Evolutionary conservation across 116 monocot species (phyloP), one percentile per base, ranked within the genome.

Genomic region (Dioscorea cayenensis): DNA sequence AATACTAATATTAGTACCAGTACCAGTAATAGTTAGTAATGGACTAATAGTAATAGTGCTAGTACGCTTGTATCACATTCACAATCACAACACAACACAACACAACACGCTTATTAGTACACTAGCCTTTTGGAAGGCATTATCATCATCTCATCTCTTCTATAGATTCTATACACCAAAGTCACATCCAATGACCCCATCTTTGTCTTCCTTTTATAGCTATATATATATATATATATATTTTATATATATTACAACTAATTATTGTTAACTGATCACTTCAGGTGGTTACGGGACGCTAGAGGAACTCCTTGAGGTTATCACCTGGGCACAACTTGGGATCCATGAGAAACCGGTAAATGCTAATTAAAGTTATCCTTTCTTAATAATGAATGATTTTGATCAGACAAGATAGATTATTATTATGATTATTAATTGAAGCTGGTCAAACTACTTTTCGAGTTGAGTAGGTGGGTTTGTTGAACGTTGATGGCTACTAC

Each of bases 401-500:
- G 11, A 8, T 43, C 43, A 43, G 12, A 43, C 43, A 43, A 43
- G 43, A 43, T 43, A 10, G 43, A 43, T 6, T 7, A 43, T 32
- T 32, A 32, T 32, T 32, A 43, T 43, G 38, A 38, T 6, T 38
- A 38, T 9, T 38, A 43, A 43, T 43, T 43, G 4, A 32, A 43
- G 43, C 12, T 6, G 43, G 43, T 43, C 55, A 5, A 16, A 55
- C n/a, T n/a, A 5, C 55, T 32, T 25, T 25, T 25, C n/a, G 32
- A 32, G 32, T 32, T 32, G 55, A 55, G 60, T 73, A 88, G 88
- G 88, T 88, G 63, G 89, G 85, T 20, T 68, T 89, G 78, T 63
- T 89, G 69, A 89, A 89, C 67, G 89, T 89, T 23, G 85, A 89
- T 48, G 89, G 85, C 0, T 89, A 89, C 78, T 89, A 89, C 76